Percentiles rank a stretch among this genome's conserved stretches.
phyloP scores from a whole-genome alignment of 495 filamentous ascomycete species.

The Hypoxylon crocopeplum region DNA sequence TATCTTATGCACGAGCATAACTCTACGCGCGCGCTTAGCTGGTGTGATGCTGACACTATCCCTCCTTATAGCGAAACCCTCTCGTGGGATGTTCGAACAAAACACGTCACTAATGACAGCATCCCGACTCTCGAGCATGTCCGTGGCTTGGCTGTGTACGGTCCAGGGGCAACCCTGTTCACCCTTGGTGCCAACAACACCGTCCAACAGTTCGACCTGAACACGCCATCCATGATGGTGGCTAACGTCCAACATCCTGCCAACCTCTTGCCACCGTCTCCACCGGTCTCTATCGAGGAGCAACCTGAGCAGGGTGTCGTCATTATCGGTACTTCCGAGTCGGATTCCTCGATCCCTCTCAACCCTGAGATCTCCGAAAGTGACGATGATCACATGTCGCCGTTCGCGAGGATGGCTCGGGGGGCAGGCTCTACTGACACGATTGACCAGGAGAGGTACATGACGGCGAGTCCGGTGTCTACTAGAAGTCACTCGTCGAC shows the following conservation, averaged over 20 bases:
- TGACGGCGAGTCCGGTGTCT: conserved; percentile 68
- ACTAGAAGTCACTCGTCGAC: conserved; percentile 70
- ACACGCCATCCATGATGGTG: conserved; percentile 75
- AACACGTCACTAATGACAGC: conserved; percentile 86
- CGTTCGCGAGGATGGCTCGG: conserved; percentile 67
- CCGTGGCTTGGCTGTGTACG: conserved; percentile 83
- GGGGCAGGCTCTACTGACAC: conserved; percentile 65
- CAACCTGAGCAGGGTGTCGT: conserved; percentile 52
- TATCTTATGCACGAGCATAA: conserved; percentile 24
- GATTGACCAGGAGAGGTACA: conserved; percentile 59
- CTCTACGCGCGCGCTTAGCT: conserved; percentile 48
- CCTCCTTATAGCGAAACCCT: conserved; percentile 74
- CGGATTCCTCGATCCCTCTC: conserved; percentile 58
- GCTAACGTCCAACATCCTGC: conserved; percentile 85
- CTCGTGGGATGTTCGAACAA: conserved; percentile 96
- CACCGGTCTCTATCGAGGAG: conserved; percentile 78
- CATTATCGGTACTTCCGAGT: conserved; percentile 49
- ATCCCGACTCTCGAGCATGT: conserved; percentile 86
- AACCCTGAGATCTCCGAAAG: conserved; percentile 66
- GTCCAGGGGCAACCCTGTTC: conserved; percentile 89
- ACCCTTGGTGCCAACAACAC: conserved; percentile 87
- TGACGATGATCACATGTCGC: conserved; percentile 71
- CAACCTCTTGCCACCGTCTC: conserved; percentile 73
- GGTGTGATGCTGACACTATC: conserved; percentile 40
- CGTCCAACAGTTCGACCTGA: conserved; percentile 93